Base-by-base conservation (phyloP, 257 asterid genomes). In the Perilla frutescens region DNA sequence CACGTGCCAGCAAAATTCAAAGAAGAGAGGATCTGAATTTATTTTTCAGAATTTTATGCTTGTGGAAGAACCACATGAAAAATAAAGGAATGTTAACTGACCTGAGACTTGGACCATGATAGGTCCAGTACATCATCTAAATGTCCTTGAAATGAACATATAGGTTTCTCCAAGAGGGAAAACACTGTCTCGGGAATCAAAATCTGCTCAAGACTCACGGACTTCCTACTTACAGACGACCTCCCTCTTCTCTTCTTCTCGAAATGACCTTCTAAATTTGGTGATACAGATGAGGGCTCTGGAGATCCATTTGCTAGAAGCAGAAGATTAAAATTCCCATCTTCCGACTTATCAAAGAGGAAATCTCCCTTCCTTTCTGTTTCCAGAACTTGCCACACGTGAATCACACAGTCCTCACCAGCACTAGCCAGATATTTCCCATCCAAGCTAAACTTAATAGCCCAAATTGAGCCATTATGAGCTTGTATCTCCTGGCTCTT, bases 81-180 rank as follows among this genome's bases (percentile, higher is more conserved):
- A 34, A 53, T 26, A 59, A 67, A 62, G 64, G 54, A 61, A 59
- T 11, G 79, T 61, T 50, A 75, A 66, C 92, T 83, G 73, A 95
- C 99, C 93, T 90, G 96, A 78, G 97, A 92, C 83, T 95, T 95
- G 81, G 99, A 95, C 99, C 99, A 95, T 12, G 99, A 95, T 68
- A 95, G 90, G 84, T 95, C 97, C 77, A 95, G 87, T 56, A 95
- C 96, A 77, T 86, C 98, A 80, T 86, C 91, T 72, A 76, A 72
- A 83, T 95, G 99, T 66, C 99, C 99, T 75, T 81, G 84, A 68
- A 95, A 89, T 74, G 98, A 92, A 80, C 96, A 85, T 11, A 82
- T 69, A 26, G 98, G 97, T 81, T 90, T 90, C 66, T 95, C 99
- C 26, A 91, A 80, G 63, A 95, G 96, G 61, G 92, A 76, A 65